Percentiles rank a stretch among this genome's conserved stretches.
Conservation (phyloP, 805 yeast genomes). For the Ogataea corticis region DNA sequence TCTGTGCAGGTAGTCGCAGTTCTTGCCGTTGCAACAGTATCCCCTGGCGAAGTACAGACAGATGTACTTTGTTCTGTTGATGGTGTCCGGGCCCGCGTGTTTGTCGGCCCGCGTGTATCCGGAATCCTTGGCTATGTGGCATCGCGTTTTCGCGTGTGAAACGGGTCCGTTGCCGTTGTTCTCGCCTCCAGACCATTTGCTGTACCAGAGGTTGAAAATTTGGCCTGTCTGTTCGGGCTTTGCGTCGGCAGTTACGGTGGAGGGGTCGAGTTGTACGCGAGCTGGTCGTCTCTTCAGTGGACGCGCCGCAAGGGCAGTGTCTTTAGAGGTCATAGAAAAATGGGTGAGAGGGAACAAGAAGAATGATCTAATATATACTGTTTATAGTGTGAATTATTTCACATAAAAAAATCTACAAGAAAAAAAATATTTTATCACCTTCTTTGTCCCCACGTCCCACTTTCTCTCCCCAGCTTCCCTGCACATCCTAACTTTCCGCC, state of each 20-base stretch:
- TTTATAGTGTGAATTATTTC: too few relatives aligned
- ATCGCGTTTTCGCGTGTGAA: constrained; percentile 54
- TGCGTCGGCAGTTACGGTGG: constrained; percentile 51
- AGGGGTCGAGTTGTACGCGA: constrained; percentile 70
- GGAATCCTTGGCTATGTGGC: constrained; percentile 60
- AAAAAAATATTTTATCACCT: background rate
- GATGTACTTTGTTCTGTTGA: constrained; percentile 44
- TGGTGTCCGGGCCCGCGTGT: constrained; percentile 30
- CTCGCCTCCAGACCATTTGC: constrained; percentile 85
- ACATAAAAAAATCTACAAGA: background rate
- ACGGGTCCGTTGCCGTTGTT: constrained; percentile 40
- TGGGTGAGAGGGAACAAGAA: too few relatives aligned
- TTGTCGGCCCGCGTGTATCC: constrained; percentile 76
- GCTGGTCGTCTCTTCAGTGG: constrained; percentile 56
- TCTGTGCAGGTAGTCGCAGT: constrained; percentile 78
- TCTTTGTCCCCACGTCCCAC: too few relatives aligned
- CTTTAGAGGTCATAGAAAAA: background rate
- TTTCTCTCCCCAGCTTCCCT: too few relatives aligned
- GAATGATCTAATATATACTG: too few relatives aligned
- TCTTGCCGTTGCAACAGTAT: constrained; percentile 73
- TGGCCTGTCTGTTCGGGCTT: constrained; percentile 81
- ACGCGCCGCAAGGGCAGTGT: background rate
- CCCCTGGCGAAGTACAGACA: constrained; percentile 91
- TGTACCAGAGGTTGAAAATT: constrained; percentile 83
- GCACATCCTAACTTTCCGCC: background rate